Evolutionary conservation across 2,329 filamentous ascomycete species (phyloP).

Genomic region (Alternaria infectoria): DNA sequence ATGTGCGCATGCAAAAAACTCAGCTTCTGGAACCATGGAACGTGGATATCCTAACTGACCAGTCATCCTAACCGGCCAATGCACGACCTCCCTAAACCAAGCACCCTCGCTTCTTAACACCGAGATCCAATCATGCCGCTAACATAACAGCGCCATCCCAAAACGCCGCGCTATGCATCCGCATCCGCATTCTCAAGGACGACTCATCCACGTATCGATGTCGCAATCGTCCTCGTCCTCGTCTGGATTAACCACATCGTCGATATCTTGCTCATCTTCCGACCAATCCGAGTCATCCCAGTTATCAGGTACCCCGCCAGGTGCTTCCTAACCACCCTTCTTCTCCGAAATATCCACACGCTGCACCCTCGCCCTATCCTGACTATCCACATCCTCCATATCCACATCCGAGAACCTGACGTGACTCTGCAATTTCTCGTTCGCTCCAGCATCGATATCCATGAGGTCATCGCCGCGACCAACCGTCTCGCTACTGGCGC

Average conservation of each 20-base stretch:
- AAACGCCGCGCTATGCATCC: neutral
- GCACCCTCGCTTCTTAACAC: neutral
- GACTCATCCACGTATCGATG: neutral
- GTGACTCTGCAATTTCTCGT: slow-evolving; percentile 9
- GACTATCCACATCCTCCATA: slow-evolving; percentile 30
- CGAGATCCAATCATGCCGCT: neutral
- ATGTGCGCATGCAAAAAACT: neutral
- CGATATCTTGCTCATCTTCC: neutral
- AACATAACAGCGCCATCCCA: neutral
- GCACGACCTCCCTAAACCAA: no score
- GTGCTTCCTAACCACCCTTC: slow-evolving; percentile 26
- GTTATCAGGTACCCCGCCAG: neutral
- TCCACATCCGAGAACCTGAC: slow-evolving; percentile 28
- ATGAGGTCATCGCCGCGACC: slow-evolving; percentile 24
- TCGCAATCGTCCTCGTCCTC: neutral
- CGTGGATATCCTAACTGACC: neutral
- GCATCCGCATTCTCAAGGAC: neutral
- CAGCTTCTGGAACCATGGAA: neutral
- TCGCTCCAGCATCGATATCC: slow-evolving; percentile 18
- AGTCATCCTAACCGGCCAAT: neutral
- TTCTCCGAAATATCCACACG: slow-evolving; percentile 35
- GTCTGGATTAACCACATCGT: neutral
- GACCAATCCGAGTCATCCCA: neutral
- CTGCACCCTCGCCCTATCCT: slow-evolving; percentile 17
- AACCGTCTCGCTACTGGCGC: slow-evolving; percentile 32